These are phyloP conservation scores for Zea mays DNA, from an alignment of 176 grass and related monocot species.

Conservation along the genomic window DNA sequence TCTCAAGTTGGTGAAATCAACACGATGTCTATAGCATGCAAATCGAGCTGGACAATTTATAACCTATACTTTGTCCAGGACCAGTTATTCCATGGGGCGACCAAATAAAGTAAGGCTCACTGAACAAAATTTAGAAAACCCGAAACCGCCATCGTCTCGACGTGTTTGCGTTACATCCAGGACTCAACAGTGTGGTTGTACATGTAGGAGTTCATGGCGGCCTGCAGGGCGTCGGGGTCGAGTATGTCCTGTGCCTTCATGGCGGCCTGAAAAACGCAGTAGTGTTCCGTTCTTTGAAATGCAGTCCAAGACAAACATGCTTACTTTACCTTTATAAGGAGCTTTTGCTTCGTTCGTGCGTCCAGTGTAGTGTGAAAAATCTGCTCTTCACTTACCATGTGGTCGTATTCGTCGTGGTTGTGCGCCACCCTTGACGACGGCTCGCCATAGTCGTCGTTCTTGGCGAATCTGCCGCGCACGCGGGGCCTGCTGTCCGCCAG, in stretches of 20 bases:
- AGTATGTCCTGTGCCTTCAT: constrained; percentile 78
- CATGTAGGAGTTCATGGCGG: constrained; percentile 55
- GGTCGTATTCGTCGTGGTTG: constrained; percentile 60
- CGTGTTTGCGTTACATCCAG: constrained; percentile 46
- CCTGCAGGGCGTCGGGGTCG: constrained; percentile 50
- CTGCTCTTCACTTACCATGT: constrained; percentile 46
- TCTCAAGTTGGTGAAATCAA: no score
- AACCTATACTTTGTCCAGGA: constrained; percentile 44
- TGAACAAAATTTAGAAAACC: constrained; percentile 35
- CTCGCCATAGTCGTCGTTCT: constrained; percentile 85
- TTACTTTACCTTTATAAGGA: no score
- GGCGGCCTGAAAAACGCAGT: constrained; percentile 29
- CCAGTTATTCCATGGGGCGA: constrained; percentile 41
- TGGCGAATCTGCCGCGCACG: constrained; percentile 89
- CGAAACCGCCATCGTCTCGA: constrained; percentile 11
- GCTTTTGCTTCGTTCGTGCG: no score
- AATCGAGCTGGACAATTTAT: constrained; percentile 17
- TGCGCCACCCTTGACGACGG: constrained; percentile 38
- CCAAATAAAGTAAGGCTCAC: constrained; percentile 33
- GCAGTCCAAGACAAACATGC: no score
- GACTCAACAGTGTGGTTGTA: constrained; percentile 58
- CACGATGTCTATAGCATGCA: no score
- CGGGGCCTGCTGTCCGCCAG: constrained; percentile 90
- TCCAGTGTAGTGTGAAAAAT: no score
- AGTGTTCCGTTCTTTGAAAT: neutral